Evolutionary conservation across 2,329 filamentous ascomycete genomes (phyloP), one percentile per base, ranked within the genome.

Genomic region (Phyllosticta citribraziliensis): DNA sequence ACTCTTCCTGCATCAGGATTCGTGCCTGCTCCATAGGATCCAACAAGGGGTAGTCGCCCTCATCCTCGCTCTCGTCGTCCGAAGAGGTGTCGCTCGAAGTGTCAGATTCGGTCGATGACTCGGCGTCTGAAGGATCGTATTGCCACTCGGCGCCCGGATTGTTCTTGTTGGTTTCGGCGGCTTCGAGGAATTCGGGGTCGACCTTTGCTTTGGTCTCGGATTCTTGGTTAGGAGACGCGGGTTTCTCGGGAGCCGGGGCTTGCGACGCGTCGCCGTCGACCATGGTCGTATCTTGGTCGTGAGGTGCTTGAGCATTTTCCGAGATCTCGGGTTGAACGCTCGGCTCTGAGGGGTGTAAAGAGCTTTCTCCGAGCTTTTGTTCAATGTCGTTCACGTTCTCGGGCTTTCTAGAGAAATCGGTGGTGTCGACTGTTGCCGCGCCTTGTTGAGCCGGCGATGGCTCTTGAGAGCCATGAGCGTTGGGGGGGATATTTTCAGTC

Each of bases 1-100:
- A 86, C 65, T 93, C 91, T 52, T 84, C 88, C 64, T 87, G 83
- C 90, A 97, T 95, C 22, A 97, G 78, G 56, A 96, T 85, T 35
- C 87, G 86, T 0, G 89, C 91, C 62, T 89, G 88, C 71, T 96
- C 91, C 68, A 92, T 90, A 2, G 91, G 84, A 59, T 87, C 87
- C 1, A 97, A 79, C 52, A 92, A 80, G 58, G 88, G 70, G 55
- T 71, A 70, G 17, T 67, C 83, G 67, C 91, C 91, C 30, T 83
- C 83, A 63, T 80, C 80, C 40, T 47, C 40, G 40, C 68, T 70
- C 30, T 75, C 77, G n/a, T 76, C 78, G 63, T 83, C 82, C 59
- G 84, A 81, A 50, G 69, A 70, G 6, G 63, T 65, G 63, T 83
- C 82, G 61, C 84, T 81, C 47, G 70, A 70, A 10, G 64, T 66